These are phyloP conservation scores for Trichoderma koningiopsis DNA, from an alignment of 2,329 filamentous ascomycete species.

Conservation along the genomic window DNA sequence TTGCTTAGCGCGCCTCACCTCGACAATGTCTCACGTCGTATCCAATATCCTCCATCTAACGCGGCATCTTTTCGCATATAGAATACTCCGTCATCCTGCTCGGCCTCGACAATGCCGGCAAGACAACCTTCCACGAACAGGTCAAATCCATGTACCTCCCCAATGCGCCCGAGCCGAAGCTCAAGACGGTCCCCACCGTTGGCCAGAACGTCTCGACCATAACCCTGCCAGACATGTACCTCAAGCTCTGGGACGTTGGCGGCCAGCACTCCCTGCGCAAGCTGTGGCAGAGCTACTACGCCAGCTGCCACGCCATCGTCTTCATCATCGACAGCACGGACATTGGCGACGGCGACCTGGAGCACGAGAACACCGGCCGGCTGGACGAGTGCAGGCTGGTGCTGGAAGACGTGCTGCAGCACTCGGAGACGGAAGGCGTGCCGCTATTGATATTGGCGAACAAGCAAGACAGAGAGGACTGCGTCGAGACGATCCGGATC, in stretches of 20 bases:
- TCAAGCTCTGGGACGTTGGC: constrained; percentile 98
- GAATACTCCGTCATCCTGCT: constrained; percentile 98
- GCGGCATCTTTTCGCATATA: constrained; percentile 39
- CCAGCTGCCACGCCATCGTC: constrained; percentile 91
- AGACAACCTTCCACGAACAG: constrained; percentile 96
- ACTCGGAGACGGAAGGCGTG: constrained; percentile 86
- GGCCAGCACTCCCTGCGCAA: constrained; percentile 86
- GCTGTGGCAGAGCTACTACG: constrained; percentile 96
- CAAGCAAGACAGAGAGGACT: constrained; percentile 97
- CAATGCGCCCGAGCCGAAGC: constrained; percentile 63
- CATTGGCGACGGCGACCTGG: constrained; percentile 78
- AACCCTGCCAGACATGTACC: constrained; percentile 87
- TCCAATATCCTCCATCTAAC: constrained; percentile 11
- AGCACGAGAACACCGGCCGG: constrained; percentile 55
- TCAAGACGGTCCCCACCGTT: constrained; percentile 91
- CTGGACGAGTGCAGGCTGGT: constrained; percentile 88
- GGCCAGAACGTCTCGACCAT: constrained; percentile 96
- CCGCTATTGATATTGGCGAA: constrained; percentile 92
- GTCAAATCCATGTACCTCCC: constrained; percentile 85
- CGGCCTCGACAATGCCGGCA: constrained; percentile 96
- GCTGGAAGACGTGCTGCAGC: constrained; percentile 84
- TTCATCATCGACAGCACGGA: constrained; percentile 97
- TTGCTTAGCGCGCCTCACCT: neutral
- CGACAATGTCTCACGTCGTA: neutral
- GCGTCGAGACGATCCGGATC: constrained; percentile 93